Evolutionary conservation across 257 asterid species (phyloP), one percentile per base, ranked within the genome.

Genomic region (Ilex asprella): DNA sequence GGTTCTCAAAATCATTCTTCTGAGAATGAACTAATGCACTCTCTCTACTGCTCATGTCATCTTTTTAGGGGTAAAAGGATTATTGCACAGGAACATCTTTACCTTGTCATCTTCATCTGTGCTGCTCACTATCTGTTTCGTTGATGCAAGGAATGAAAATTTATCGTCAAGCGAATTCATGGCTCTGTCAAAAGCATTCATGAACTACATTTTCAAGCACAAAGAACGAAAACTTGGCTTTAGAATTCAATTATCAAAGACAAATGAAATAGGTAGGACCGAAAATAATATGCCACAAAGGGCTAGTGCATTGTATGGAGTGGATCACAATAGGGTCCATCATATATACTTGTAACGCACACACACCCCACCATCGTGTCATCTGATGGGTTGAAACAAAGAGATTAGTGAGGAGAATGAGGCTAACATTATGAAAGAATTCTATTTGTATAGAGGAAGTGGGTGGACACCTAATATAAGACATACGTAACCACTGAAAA

Each of bases 151-250:
- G 79, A 92, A 83, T n/a, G 79, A 69, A 56, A 76, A 81, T 15
- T 83, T 78, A 52, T 89, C 96, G 67, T 92, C 99, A 52, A 89
- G 91, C 66, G 56, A 73, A 74, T 92, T 89, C 99, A 92, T 92
- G 73, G 96, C 95, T 69, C 77, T 74, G 79, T 92, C 86, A 71
- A 89, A 92, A 64, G 94, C 94, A 78, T 89, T 92, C 94, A 92
- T 78, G 81, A 83, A 81, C 99, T 92, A 88, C 95, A 87, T 73
- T 57, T 72, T 67, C 68, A 14, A 53, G 15, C 30, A 14, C 27
- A 57, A 73, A 60, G 64, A 16, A 56, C 2, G 49, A 41, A 67
- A 60, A 31, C 55, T 12, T 49, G 30, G 30, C 52, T 35, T 60
- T 27, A 53, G 32, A 47, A 39, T 60, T 35, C 44, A 35, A 50